These are phyloP conservation scores for Sordariomycetes sp. DNA, from an alignment of 2,329 filamentous ascomycete species.

Conservation along the genomic window DNA sequence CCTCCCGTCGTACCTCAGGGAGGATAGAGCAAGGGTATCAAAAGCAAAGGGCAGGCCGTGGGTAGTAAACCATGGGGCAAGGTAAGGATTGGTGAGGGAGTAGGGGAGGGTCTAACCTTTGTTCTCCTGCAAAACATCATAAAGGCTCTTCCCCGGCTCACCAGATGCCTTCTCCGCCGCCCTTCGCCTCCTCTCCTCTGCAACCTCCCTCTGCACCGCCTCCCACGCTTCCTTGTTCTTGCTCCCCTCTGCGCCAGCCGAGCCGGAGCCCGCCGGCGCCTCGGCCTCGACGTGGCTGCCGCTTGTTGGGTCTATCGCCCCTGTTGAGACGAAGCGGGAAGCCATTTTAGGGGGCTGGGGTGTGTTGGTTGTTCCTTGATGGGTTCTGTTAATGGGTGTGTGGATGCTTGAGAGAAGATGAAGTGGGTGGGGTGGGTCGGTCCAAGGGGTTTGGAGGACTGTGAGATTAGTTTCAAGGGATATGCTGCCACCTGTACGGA, in stretches of 20 bases:
- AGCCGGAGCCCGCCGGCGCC: slow-evolving; percentile 6
- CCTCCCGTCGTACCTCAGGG: background rate
- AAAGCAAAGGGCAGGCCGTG: slow-evolving; percentile 1
- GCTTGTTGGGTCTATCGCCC: slow-evolving; percentile 29
- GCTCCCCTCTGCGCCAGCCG: slow-evolving; percentile 5
- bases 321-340: slow-evolving; percentile 41
- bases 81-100: background rate
- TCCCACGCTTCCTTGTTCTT: slow-evolving; percentile 40
- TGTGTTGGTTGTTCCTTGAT: no score
- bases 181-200: slow-evolving; percentile 42
- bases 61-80: no score
- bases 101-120: slow-evolving; percentile 41
- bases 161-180: slow-evolving; percentile 29
- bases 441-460: no score
- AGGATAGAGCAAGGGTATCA: background rate
- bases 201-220: slow-evolving; percentile 49
- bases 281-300: slow-evolving; percentile 11
- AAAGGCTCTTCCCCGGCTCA: slow-evolving; percentile 48
- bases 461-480: no score
- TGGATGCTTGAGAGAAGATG: no score
- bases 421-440: no score
- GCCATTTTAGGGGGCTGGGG: slow-evolving; percentile 23
- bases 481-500: no score
- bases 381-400: no score
- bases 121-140: slow-evolving; percentile 66